Percentiles rank a stretch among this genome's conserved stretches.
phyloP scores from a whole-genome alignment of 2,329 filamentous ascomycete genomes.

The Botrytis pseudocinerea region DNA sequence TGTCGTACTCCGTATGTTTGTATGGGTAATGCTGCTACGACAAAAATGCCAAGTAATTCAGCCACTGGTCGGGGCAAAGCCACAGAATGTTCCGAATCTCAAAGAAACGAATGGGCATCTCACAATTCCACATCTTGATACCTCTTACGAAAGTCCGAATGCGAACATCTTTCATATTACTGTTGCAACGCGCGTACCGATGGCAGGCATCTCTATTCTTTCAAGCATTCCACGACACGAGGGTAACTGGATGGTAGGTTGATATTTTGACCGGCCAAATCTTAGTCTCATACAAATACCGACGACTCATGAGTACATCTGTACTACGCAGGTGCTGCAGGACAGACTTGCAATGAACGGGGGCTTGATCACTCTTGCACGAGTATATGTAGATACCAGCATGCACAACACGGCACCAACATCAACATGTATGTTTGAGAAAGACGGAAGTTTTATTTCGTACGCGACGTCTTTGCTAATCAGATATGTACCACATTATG shows the following conservation, averaged over 20 bases:
- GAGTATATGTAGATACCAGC: not conserved
- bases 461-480: constrained; percentile 6
- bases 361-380: not conserved
- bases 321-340: not conserved
- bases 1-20: constrained; percentile 2
- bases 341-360: not conserved
- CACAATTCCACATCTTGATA: not conserved
- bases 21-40: not conserved
- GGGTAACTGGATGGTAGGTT: not conserved
- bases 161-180: constrained; percentile 6
- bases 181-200: constrained; percentile 1
- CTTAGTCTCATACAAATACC: not conserved
- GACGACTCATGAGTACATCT: not conserved
- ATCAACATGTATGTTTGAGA: not conserved
- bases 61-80: constrained; percentile 15
- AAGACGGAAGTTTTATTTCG: constrained; percentile 8
- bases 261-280: not conserved
- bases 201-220: not conserved
- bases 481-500: not conserved
- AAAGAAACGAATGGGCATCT: constrained; percentile 15
- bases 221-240: not conserved
- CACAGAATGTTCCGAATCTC: constrained; percentile 13
- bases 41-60: constrained; percentile 7
- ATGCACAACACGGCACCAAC: not conserved
- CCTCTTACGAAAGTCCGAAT: constrained; percentile 1